phyloP scores from a whole-genome alignment of 371 early-diverging fungal species.

The Capillidium rhysosporum region DNA sequence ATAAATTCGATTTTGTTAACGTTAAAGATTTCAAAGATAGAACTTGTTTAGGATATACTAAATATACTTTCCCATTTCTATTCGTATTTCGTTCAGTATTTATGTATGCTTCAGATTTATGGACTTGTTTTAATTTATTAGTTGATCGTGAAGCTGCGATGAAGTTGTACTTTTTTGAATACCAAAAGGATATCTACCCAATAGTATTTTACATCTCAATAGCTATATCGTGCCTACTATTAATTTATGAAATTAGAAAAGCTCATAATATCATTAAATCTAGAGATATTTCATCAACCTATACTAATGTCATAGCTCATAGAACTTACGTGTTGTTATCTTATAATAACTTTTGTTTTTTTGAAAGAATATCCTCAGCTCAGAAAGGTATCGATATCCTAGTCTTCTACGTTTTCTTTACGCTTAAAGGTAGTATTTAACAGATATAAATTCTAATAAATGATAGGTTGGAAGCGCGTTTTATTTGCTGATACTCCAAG shows the following conservation, averaged over 20 bases:
- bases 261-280: conserved; percentile 35
- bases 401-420: conserved; percentile 76
- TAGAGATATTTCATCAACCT: conserved; percentile 55
- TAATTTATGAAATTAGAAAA: conserved; percentile 49
- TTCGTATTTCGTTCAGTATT: conserved; percentile 48
- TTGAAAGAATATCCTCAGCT: conserved; percentile 42
- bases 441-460: neutral
- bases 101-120: conserved; percentile 49
- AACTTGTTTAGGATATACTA: conserved; percentile 17
- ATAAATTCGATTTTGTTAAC: conserved; percentile 76
- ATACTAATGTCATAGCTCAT: conserved; percentile 51
- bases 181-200: conserved; percentile 20
- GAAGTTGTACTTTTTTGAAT: conserved; percentile 18
- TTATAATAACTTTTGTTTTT: conserved; percentile 64
- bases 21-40: conserved; percentile 47
- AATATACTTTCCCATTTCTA: conserved; percentile 38
- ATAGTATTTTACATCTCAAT: conserved; percentile 43
- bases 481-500: conserved; percentile 72
- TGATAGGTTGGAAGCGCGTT: conserved; percentile 59
- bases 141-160: conserved; percentile 16
- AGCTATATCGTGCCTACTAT: conserved; percentile 37
- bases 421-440: conserved; percentile 37
- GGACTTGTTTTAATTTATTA: conserved; percentile 31
- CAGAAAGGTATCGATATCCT: conserved; percentile 37
- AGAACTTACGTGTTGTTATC: conserved; percentile 31